Percentiles rank a stretch among this genome's conserved stretches.
phyloP scores from a whole-genome alignment of 1,284 basidiomycete species.

The Singerocomus inundabilis region DNA sequence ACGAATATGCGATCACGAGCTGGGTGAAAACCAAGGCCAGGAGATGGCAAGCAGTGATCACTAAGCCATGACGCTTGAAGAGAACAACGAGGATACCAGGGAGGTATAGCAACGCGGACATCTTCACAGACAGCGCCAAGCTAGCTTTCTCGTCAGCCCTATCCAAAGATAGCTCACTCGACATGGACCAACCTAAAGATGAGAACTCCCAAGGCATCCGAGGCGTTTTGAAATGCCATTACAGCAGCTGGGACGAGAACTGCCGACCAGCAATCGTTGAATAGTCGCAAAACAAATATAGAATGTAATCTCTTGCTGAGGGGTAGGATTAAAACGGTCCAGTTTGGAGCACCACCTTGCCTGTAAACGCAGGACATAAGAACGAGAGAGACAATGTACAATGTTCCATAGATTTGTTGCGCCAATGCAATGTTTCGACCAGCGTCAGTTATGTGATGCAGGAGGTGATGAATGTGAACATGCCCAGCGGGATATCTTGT shows the following conservation, averaged over 20 bases:
- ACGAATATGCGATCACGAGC: constrained; percentile 66
- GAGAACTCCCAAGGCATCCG: constrained; percentile 61
- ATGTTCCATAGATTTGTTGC: constrained; percentile 74
- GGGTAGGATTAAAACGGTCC: constrained; percentile 73
- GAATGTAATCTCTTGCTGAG: constrained; percentile 94
- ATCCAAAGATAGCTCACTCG: neutral
- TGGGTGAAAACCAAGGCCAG: constrained; percentile 58
- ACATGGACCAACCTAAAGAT: constrained; percentile 67
- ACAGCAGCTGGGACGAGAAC: constrained; percentile 59
- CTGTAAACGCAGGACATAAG: constrained; percentile 71
- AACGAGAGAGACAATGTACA: constrained; percentile 70
- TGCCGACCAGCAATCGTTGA: constrained; percentile 93
- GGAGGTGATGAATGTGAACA: constrained; percentile 78
- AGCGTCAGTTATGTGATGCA: constrained; percentile 64
- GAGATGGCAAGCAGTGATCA: constrained; percentile 53
- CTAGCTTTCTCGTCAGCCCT: constrained; percentile 42
- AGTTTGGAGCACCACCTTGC: constrained; percentile 72
- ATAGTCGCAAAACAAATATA: constrained; percentile 88
- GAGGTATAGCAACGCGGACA: constrained; percentile 93
- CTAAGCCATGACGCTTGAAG: constrained; percentile 70
- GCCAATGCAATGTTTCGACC: constrained; percentile 66
- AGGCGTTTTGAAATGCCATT: constrained; percentile 56
- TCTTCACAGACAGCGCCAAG: constrained; percentile 88
- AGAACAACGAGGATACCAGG: constrained; percentile 83
- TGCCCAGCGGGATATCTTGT: constrained; percentile 93